These are phyloP conservation scores for Serendipita sp. DNA, from an alignment of 1,284 basidiomycete species.

Conservation along the genomic window DNA sequence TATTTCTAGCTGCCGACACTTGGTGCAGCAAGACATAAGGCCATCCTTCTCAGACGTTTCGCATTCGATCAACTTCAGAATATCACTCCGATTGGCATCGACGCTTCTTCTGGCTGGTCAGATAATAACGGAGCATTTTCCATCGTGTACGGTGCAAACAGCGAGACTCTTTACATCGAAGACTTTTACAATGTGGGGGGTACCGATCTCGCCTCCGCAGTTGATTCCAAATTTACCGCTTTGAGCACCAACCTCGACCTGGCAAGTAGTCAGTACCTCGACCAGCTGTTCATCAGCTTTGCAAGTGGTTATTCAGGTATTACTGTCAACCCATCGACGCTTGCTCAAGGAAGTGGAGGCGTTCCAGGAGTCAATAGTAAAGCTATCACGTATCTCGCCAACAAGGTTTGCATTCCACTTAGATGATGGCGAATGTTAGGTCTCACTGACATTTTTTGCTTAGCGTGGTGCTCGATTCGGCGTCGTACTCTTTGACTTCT, in stretches of 20 bases:
- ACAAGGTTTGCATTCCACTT: neutral
- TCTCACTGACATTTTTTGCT: too few relatives aligned
- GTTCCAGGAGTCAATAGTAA: conserved; percentile 7
- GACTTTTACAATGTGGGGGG: conserved; percentile 15
- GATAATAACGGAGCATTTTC: conserved; percentile 15
- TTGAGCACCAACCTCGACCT: conserved; percentile 12
- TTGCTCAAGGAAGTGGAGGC: conserved; percentile 6
- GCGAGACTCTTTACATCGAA: conserved; percentile 14
- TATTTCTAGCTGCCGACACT: conserved; percentile 14
- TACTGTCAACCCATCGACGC: neutral
- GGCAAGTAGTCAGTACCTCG: conserved; percentile 4
- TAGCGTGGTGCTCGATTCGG: conserved; percentile 11
- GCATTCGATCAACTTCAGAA: conserved; percentile 8
- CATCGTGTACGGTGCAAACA: conserved; percentile 12
- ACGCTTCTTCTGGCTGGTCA: conserved; percentile 13
- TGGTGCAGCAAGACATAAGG: conserved; percentile 15
- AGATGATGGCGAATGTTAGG: too few relatives aligned
- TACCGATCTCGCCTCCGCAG: conserved; percentile 10
- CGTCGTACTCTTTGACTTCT: conserved; percentile 14
- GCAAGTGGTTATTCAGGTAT: conserved; percentile 13
- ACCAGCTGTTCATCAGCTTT: conserved; percentile 16
- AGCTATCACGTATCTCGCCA: neutral
- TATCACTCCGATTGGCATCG: conserved; percentile 12
- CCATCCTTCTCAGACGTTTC: conserved; percentile 17
- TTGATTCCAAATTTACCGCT: conserved; percentile 14